Evolutionary conservation across 2,329 filamentous ascomycete genomes (phyloP).

Genomic region (Plectosphaerella plurivora): DNA sequence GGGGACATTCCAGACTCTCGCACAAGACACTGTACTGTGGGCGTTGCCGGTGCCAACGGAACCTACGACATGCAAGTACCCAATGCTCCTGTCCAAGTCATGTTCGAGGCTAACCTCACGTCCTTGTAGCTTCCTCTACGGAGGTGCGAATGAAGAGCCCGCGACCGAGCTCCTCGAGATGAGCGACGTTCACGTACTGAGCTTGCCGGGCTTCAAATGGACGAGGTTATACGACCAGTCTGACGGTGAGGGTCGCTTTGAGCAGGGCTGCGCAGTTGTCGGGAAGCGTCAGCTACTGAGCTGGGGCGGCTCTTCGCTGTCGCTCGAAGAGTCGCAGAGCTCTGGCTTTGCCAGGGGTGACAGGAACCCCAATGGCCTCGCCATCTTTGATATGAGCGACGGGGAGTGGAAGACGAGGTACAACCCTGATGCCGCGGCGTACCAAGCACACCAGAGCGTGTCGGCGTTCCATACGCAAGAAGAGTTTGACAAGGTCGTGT

Average conservation of each 20-base stretch:
- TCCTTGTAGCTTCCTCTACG: conserved; percentile 10
- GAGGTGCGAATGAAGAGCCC: conserved; percentile 4
- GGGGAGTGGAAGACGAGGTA: conserved; percentile 8
- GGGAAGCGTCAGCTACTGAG: conserved; percentile 12
- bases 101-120: too few relatives aligned
- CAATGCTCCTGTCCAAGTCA: too few relatives aligned
- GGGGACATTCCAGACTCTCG: conserved; percentile 5
- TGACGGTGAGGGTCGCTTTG: not conserved
- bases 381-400: conserved; percentile 9
- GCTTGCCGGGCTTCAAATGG: conserved; percentile 10
- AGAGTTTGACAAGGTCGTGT: too few relatives aligned
- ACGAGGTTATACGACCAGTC: not conserved
- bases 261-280: conserved; percentile 8
- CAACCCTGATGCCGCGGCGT: conserved; percentile 4
- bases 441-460: not conserved
- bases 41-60: conserved; percentile 4
- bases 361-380: not conserved
- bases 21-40: conserved; percentile 5
- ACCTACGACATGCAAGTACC: conserved; percentile 11
- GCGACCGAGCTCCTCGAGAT: not conserved
- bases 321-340: not conserved
- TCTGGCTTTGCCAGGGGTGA: too few relatives aligned
- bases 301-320: conserved; percentile 5
- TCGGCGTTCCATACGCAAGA: too few relatives aligned
- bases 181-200: conserved; percentile 9